Evolutionary conservation across 495 filamentous ascomycete genomes (phyloP).

Genomic region (Aspergillus asperescens): DNA sequence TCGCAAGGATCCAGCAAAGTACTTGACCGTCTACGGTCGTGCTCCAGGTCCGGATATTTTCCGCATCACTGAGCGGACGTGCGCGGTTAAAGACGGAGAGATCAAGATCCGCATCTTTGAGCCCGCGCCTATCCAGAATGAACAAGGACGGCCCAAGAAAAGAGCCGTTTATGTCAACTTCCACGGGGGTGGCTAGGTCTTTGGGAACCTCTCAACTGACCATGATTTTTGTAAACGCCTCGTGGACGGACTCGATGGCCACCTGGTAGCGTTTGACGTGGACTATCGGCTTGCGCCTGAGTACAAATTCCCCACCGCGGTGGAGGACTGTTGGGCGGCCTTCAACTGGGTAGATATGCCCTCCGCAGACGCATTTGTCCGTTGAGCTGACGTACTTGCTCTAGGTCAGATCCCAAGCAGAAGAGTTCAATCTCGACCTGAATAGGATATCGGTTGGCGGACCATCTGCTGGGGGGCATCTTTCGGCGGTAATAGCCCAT

Average conservation of each 20-base stretch:
- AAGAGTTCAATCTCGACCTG: constrained; percentile 30
- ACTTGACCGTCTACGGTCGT: constrained; percentile 32
- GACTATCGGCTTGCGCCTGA: constrained; percentile 39
- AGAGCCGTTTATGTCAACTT: constrained; percentile 38
- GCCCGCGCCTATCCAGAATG: constrained; percentile 25
- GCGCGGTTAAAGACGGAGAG: constrained; percentile 32
- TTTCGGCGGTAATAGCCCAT: constrained; percentile 34
- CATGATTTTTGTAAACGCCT: constrained; percentile 37
- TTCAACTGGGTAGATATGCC: constrained; percentile 41
- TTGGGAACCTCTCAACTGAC: constrained; percentile 30
- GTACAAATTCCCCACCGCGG: constrained; percentile 29
- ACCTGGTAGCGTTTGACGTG: constrained; percentile 36
- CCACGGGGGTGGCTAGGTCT: constrained; percentile 41
- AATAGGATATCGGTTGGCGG: constrained; percentile 32
- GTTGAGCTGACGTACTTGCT: neutral
- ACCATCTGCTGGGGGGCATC: constrained; percentile 35
- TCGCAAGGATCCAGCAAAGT: constrained; percentile 36
- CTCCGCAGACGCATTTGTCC: neutral
- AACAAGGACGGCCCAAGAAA: constrained; percentile 26
- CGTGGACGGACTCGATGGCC: constrained; percentile 32
- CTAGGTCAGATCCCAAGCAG: constrained; percentile 29
- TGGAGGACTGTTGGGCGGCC: constrained; percentile 38
- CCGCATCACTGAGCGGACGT: constrained; percentile 37
- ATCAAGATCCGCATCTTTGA: constrained; percentile 38
- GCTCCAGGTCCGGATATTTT: constrained; percentile 31